Conservation (phyloP, 2,329 filamentous ascomycete genomes). For the Thielaviopsis punctulata region DNA sequence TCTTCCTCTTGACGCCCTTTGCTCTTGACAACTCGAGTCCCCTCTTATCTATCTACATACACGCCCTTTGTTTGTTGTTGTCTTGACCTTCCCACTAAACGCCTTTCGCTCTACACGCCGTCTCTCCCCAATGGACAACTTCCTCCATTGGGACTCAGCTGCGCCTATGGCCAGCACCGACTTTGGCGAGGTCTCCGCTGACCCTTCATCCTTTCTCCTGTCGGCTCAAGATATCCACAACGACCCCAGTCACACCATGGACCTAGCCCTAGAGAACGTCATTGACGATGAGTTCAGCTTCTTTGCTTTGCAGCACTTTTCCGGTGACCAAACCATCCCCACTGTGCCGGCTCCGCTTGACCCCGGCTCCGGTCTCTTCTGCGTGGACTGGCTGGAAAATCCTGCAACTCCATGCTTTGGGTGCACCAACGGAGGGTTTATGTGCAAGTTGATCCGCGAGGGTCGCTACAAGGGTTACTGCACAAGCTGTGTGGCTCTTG, state of each 20-base stretch:
- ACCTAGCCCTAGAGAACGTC: constrained; percentile 36
- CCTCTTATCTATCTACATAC: no score
- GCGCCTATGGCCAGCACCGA: background rate
- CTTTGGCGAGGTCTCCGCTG: constrained; percentile 24
- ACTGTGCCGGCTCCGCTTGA: constrained; percentile 8
- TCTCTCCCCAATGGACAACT: constrained; percentile 31
- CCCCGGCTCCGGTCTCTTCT: constrained; percentile 12
- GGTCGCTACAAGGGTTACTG: constrained; percentile 43
- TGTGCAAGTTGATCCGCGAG: constrained; percentile 43
- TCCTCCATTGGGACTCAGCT: constrained; percentile 40
- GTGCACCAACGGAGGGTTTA: constrained; percentile 34
- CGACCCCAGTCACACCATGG: constrained; percentile 25
- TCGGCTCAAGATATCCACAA: constrained; percentile 20
- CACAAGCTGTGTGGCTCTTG: constrained; percentile 43
- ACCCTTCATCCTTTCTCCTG: constrained; percentile 19
- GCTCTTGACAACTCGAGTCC: background rate
- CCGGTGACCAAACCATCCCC: constrained; percentile 22
- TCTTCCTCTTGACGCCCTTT: background rate
- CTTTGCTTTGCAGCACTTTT: constrained; percentile 41
- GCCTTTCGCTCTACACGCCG: background rate
- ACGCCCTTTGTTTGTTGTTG: background rate
- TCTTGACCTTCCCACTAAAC: no score
- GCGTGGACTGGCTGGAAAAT: constrained; percentile 22
- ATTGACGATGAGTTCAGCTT: constrained; percentile 44
- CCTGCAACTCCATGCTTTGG: constrained; percentile 32